A percentile compares a stretch with the other conserved stretches of the same genome.
phyloP scores from a whole-genome alignment of 2,329 filamentous ascomycete species.

The Penicillium sp. region DNA sequence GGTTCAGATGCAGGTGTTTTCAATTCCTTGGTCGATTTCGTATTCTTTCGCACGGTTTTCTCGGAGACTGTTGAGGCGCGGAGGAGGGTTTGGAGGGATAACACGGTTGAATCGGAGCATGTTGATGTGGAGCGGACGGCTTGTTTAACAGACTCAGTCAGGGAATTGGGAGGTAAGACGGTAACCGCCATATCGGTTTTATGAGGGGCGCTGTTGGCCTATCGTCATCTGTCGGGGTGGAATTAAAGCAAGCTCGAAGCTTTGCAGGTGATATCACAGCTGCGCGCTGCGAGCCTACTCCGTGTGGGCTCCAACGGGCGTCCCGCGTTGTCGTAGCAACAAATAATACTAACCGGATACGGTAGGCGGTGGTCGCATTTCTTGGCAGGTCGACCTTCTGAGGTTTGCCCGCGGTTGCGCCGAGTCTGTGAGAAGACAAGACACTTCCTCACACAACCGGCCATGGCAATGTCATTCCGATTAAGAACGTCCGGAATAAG shows the following conservation, averaged over 20 bases:
- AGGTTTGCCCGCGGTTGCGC: slow-evolving; percentile 10
- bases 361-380: too few species aligned
- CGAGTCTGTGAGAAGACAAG: background rate
- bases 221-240: slow-evolving; percentile 20
- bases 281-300: background rate
- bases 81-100: slow-evolving; percentile 45
- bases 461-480: slow-evolving; percentile 23
- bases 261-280: slow-evolving; percentile 28
- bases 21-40: slow-evolving; percentile 29
- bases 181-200: slow-evolving; percentile 36
- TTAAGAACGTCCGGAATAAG: slow-evolving; percentile 20
- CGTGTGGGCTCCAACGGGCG: slow-evolving; percentile 18
- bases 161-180: slow-evolving; percentile 34
- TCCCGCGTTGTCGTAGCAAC: slow-evolving; percentile 38
- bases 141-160: slow-evolving; percentile 55
- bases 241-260: slow-evolving; percentile 18
- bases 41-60: slow-evolving; percentile 26
- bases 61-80: slow-evolving; percentile 33
- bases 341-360: slow-evolving; percentile 20
- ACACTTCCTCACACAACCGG: background rate
- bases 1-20: slow-evolving; percentile 24
- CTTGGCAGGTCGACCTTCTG: background rate
- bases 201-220: slow-evolving; percentile 19
- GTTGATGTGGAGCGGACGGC: slow-evolving; percentile 59
- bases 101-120: slow-evolving; percentile 53